Evolutionary conservation across 768 basidiomycete genomes (phyloP).

Genomic region (Naganishia onofrii): DNA sequence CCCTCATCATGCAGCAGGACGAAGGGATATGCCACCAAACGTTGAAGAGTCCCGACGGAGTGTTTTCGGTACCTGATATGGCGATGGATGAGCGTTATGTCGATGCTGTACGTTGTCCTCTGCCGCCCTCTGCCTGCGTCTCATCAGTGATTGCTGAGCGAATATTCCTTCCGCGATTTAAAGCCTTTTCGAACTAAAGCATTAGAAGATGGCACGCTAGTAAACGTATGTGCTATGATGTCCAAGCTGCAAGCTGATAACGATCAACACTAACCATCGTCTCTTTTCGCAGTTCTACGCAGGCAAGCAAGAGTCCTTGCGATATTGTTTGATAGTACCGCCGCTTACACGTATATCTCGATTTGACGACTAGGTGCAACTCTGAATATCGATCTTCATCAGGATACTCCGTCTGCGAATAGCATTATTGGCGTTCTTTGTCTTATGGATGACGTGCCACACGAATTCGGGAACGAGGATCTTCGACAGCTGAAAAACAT

Average conservation of each 20-base stretch:
- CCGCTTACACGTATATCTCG: not conserved
- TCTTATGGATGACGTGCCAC: constrained; percentile 4
- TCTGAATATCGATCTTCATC: not conserved
- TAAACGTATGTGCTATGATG: not conserved
- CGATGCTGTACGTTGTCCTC: not conserved
- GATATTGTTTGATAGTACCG: not conserved
- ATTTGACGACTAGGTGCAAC: not conserved
- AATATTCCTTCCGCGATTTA: not conserved
- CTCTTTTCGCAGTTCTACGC: constrained; percentile 1
- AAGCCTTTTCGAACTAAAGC: not conserved
- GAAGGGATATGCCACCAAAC: not conserved
- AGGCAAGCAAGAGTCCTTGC: not conserved
- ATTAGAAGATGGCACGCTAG: not conserved
- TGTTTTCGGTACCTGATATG: not conserved
- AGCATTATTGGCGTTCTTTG: not conserved
- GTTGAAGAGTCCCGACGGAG: not conserved
- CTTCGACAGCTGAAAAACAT: not conserved
- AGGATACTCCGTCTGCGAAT: not conserved
- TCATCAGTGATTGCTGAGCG: not conserved
- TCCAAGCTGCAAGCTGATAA: no score
- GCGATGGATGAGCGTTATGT: not conserved
- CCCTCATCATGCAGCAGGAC: not conserved
- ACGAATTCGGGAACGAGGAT: constrained; percentile 1
- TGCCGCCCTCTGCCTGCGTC: not conserved
- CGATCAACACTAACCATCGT: not conserved